These are phyloP conservation scores for Acephala macrosclerotiorum DNA, from an alignment of 2,329 filamentous ascomycete genomes.

Conservation along the genomic window DNA sequence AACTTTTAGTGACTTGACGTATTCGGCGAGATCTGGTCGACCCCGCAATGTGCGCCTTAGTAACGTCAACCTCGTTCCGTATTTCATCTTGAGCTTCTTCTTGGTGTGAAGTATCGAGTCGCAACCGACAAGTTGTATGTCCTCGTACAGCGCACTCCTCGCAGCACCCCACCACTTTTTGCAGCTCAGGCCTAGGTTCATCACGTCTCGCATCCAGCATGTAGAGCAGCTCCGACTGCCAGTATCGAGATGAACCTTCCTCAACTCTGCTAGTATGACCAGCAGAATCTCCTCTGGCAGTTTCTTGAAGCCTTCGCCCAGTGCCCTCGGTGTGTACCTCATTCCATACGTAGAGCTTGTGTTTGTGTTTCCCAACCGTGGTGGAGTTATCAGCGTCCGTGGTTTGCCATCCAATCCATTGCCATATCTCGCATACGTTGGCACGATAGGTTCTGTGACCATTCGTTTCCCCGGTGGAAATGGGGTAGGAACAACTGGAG, in stretches of 20 bases:
- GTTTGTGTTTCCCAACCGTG: constrained; percentile 19
- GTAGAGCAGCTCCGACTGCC: constrained; percentile 64
- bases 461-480: constrained; percentile 15
- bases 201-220: constrained; percentile 70
- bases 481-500: constrained; percentile 17
- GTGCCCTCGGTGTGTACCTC: constrained; percentile 37
- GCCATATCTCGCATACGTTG: constrained; percentile 25
- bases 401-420: constrained; percentile 26
- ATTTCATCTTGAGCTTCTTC: constrained; percentile 62
- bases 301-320: constrained; percentile 60
- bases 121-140: constrained; percentile 65
- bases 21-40: constrained; percentile 58
- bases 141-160: constrained; percentile 51
- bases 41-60: constrained; percentile 64
- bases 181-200: constrained; percentile 57
- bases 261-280: constrained; percentile 62
- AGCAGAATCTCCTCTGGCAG: constrained; percentile 66
- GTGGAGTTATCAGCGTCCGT: constrained; percentile 29
- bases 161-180: constrained; percentile 61
- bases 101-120: constrained; percentile 59
- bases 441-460: constrained; percentile 27
- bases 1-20: constrained; percentile 65
- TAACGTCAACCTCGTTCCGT: constrained; percentile 61
- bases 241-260: constrained; percentile 56
- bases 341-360: constrained; percentile 20